These are phyloP conservation scores for Diaporthe humulicola DNA, from an alignment of 2,329 filamentous ascomycete genomes.

Conservation along the genomic window DNA sequence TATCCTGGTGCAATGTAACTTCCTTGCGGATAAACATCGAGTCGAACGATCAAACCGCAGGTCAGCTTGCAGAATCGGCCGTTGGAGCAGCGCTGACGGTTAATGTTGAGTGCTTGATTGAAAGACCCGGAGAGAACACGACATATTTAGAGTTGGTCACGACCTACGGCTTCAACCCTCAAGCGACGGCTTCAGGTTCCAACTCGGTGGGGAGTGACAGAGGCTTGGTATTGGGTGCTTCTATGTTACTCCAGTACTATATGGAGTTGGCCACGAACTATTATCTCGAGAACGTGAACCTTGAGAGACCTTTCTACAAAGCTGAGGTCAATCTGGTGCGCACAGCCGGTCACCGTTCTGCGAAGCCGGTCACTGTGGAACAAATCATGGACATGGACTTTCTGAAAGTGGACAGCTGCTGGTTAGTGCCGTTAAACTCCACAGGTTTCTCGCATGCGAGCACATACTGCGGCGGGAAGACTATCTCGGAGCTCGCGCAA, in stretches of 20 bases:
- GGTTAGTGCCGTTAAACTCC: not conserved
- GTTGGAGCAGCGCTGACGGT: not conserved
- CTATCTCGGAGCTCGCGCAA: not conserved
- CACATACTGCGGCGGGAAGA: not conserved
- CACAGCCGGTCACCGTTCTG: not conserved
- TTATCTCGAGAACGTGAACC: not conserved
- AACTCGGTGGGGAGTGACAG: not conserved
- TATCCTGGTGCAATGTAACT: not conserved
- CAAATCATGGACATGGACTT: constrained; percentile 8
- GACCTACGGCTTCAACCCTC: not conserved
- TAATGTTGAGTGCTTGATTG: not conserved
- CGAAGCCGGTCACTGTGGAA: not conserved
- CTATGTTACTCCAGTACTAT: not conserved
- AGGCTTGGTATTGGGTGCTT: not conserved
- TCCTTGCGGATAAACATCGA: not conserved
- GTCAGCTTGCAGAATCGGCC: not conserved
- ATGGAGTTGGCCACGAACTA: not conserved
- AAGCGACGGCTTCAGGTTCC: not conserved
- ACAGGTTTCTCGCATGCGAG: not conserved
- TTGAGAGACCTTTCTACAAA: not conserved
- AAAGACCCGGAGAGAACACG: not conserved
- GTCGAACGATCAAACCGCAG: not conserved
- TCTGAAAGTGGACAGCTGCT: not conserved
- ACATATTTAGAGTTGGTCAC: not conserved
- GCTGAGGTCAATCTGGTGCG: not conserved